Evolutionary conservation across 2,329 filamentous ascomycete species (phyloP), one percentile per base, ranked within the genome.

Genomic region (Parascedosporium putredinis): DNA sequence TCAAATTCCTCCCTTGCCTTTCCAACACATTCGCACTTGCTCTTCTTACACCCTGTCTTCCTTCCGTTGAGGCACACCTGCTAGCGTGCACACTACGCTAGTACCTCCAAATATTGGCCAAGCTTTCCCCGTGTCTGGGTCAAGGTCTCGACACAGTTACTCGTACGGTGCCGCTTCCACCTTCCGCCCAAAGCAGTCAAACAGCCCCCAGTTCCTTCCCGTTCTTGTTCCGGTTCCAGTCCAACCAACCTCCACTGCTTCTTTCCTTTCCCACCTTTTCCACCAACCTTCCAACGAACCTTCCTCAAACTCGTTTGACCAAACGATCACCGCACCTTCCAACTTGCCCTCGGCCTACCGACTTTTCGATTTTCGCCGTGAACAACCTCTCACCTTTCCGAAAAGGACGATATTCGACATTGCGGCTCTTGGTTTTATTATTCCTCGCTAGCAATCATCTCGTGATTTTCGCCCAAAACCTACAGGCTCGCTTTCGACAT

Each of bases 191-290:
- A n/a, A n/a, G n/a, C n/a, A n/a, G n/a, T n/a, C n/a, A n/a, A n/a
- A n/a, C n/a, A 14, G 9, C 24, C 3, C 45, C 44, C 25, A 7
- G 33, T 43, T 48, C 47, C 44, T 45, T n/a, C 10, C 45, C n/a
- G n/a, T n/a, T n/a, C n/a, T n/a, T n/a, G n/a, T n/a, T n/a, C n/a
- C n/a, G n/a, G n/a, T n/a, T n/a, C n/a, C n/a, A n/a, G n/a, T n/a
- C n/a, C n/a, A n/a, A n/a, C n/a, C 36, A 40, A 7, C 7, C 18
- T 40, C 18, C 14, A 2, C 33, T 43, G 33, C 23, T 48, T 22
- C 51, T n/a, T 10, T 45, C 31, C 34, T 47, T 42, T 48, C 24
- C 53, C 36, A 46, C 49, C 51, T 12, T 31, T 52, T 24, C 49
- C 50, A 48, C 52, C 53, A 59, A 3, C 43, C 23, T 5, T n/a